phyloP scores from a whole-genome alignment of 306 rosid species.

The Glycine tomentella region DNA sequence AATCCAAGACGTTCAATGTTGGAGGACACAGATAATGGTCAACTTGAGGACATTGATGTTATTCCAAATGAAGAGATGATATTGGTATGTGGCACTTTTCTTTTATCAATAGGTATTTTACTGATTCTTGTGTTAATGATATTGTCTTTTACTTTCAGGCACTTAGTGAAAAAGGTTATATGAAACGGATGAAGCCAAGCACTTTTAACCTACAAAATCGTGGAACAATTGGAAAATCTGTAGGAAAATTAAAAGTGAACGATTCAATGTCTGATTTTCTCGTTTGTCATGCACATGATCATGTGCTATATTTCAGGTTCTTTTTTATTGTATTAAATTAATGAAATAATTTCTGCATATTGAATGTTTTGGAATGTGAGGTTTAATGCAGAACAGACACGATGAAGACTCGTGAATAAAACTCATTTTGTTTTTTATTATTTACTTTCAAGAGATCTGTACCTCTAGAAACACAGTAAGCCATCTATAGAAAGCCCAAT shows the following conservation, averaged over 20 bases:
- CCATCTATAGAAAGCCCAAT: constrained; percentile 3
- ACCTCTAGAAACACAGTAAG: not conserved
- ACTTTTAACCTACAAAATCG: constrained; percentile 93
- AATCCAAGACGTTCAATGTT: constrained; percentile 82
- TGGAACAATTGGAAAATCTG: constrained; percentile 99
- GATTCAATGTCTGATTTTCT: constrained; percentile 97
- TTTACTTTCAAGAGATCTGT: constrained; percentile 25
- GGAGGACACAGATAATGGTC: constrained; percentile 89
- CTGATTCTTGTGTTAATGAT: constrained; percentile 29
- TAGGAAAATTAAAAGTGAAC: constrained; percentile 92
- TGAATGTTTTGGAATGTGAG: not conserved
- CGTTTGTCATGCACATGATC: constrained; percentile 93
- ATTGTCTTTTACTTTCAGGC: constrained; percentile 62
- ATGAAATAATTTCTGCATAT: constrained; percentile 12
- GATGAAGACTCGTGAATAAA: not conserved
- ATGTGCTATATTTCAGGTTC: constrained; percentile 94
- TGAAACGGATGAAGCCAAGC: constrained; percentile 92
- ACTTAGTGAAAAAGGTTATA: constrained; percentile 93
- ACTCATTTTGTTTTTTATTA: not conserved
- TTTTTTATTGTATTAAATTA: constrained; percentile 15
- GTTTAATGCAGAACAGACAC: constrained; percentile 24
- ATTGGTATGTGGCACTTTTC: constrained; percentile 62
- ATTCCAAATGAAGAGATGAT: constrained; percentile 97
- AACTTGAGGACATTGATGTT: constrained; percentile 95
- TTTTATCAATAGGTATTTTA: constrained; percentile 4